A percentile compares a stretch with the other conserved stretches of the same genome.
phyloP scores from a whole-genome alignment of 1,139 yeast genomes.

The Pichia norvegensis region DNA sequence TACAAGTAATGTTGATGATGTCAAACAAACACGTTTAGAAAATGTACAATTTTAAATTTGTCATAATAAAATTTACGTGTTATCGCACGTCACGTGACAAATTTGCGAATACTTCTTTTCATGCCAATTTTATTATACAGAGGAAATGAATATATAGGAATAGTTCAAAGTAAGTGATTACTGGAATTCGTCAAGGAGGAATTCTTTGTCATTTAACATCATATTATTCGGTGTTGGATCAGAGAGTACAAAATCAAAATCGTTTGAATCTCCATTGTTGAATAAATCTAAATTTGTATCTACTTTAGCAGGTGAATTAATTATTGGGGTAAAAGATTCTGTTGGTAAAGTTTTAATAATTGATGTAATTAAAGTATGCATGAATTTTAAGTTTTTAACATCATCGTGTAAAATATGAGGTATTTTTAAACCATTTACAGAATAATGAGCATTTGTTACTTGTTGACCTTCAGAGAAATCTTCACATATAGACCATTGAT shows the following conservation, averaged over 20 bases:
- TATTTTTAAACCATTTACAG: constrained; percentile 42
- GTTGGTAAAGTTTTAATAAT: constrained; percentile 15
- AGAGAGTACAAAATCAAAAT: not conserved
- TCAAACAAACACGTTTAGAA: too few relatives aligned
- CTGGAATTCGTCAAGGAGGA: not conserved
- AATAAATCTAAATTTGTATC: not conserved
- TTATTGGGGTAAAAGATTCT: not conserved
- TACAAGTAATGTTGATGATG: too few relatives aligned
- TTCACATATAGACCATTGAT: constrained; percentile 78
- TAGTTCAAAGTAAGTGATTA: not conserved
- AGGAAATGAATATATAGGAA: too few relatives aligned
- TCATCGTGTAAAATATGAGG: constrained; percentile 40
- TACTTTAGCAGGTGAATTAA: not conserved
- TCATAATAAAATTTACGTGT: too few relatives aligned
- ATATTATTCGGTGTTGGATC: not conserved
- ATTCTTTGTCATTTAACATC: not conserved
- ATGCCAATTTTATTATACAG: not conserved
- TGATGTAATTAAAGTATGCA: constrained; percentile 26
- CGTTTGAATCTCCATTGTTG: not conserved
- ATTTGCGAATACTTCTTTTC: too few relatives aligned
- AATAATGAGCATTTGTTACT: constrained; percentile 56
- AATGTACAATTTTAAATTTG: too few relatives aligned
- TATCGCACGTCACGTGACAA: too few relatives aligned
- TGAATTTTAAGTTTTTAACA: constrained; percentile 24
- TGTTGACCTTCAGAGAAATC: constrained; percentile 80